phyloP scores from a whole-genome alignment of 805 yeast species.

The Torulaspora gathmanii region DNA sequence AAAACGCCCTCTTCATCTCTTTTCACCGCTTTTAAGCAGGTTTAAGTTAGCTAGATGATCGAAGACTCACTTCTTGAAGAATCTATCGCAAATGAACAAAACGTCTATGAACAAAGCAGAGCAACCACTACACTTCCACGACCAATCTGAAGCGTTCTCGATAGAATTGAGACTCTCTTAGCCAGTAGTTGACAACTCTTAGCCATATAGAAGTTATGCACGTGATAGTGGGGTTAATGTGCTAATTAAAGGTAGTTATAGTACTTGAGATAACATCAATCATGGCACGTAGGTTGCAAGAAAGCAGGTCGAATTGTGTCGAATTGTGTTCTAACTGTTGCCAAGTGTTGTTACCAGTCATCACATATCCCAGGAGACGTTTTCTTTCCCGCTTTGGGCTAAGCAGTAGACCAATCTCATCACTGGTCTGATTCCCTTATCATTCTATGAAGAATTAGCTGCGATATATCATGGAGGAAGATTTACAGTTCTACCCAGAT shows the following conservation, averaged over 20 bases:
- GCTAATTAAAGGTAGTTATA: no score
- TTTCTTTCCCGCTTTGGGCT: neutral
- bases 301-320: no score
- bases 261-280: neutral
- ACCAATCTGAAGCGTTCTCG: no score
- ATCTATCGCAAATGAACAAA: neutral
- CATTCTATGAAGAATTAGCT: neutral
- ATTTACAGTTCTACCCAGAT: slow-evolving; percentile 5
- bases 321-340: no score
- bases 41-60: neutral
- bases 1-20: slow-evolving; percentile 21
- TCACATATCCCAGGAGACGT: neutral
- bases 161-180: no score
- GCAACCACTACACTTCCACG: no score
- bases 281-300: no score
- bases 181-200: neutral
- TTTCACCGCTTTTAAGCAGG: neutral
- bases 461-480: slow-evolving; percentile 4
- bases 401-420: neutral
- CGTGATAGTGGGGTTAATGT: slow-evolving; percentile 1
- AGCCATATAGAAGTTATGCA: neutral
- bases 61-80: neutral
- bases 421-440: neutral
- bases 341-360: no score
- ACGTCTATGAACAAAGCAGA: neutral